Evolutionary conservation across 495 filamentous ascomycete species (phyloP).

Genomic region (Penicillium coffeae): DNA sequence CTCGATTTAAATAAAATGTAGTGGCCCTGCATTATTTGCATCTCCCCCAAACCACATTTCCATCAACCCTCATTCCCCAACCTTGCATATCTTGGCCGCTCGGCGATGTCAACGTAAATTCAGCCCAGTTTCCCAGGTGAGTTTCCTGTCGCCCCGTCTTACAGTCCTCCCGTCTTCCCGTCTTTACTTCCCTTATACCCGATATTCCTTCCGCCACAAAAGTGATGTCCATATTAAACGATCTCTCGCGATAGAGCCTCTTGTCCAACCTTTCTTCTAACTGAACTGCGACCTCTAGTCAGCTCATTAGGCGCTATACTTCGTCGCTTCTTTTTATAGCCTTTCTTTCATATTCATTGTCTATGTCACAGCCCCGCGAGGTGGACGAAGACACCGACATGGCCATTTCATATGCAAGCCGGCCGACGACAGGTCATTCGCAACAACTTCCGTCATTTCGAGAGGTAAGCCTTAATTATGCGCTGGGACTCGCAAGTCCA

Average conservation of each 20-base stretch:
- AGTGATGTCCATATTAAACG: too few relatives aligned
- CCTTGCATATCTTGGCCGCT: slow-evolving; percentile 30
- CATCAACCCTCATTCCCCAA: slow-evolving; percentile 24
- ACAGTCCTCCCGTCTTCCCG: neutral
- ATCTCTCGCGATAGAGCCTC: too few relatives aligned
- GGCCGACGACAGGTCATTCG: slow-evolving; percentile 32
- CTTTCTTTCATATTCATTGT: slow-evolving; percentile 17
- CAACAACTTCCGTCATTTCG: slow-evolving; percentile 45
- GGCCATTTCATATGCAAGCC: slow-evolving; percentile 43
- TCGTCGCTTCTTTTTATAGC: neutral
- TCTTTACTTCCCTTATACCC: neutral
- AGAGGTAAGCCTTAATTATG: slow-evolving; percentile 30
- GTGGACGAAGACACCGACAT: slow-evolving; percentile 40
- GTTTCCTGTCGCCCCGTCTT: slow-evolving; percentile 4
- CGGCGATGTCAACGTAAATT: slow-evolving; percentile 29
- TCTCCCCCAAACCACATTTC: slow-evolving; percentile 13
- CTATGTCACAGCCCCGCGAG: slow-evolving; percentile 41
- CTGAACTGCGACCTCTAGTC: too few relatives aligned
- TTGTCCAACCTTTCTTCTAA: too few relatives aligned
- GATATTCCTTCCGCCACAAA: too few relatives aligned
- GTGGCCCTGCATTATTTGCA: slow-evolving; percentile 25
- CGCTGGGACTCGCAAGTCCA: neutral
- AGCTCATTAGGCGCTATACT: neutral
- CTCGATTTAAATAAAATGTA: slow-evolving; percentile 23
- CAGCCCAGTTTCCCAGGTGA: slow-evolving; percentile 18